These are phyloP conservation scores for Colletotrichum navitas DNA, from an alignment of 2,329 filamentous ascomycete species.

Conservation along the genomic window DNA sequence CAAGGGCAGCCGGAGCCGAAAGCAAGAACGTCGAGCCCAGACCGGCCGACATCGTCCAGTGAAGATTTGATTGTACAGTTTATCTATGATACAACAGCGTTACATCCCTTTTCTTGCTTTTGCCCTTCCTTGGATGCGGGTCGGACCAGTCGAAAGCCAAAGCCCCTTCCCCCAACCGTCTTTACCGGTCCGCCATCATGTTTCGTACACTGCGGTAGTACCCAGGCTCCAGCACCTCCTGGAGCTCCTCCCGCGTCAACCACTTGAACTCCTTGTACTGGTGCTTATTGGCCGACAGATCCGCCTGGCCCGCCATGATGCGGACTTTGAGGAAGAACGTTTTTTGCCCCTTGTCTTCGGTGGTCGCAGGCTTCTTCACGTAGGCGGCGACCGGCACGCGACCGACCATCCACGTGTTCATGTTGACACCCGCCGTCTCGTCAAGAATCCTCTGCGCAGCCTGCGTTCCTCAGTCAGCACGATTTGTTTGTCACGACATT, in stretches of 20 bases:
- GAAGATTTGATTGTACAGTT: slow-evolving; percentile 46
- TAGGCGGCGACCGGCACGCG: slow-evolving; percentile 89
- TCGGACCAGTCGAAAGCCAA: slow-evolving; percentile 2
- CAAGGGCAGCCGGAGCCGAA: background rate
- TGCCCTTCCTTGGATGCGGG: slow-evolving; percentile 36
- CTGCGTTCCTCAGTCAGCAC: slow-evolving; percentile 60
- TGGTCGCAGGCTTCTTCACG: slow-evolving; percentile 65
- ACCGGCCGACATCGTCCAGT: slow-evolving; percentile 18
- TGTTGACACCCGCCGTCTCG: slow-evolving; percentile 86
- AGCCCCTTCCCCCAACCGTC: background rate
- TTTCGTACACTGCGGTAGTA: slow-evolving; percentile 85
- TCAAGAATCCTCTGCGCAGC: slow-evolving; percentile 84
- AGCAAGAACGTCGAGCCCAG: background rate
- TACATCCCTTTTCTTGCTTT: slow-evolving; percentile 33
- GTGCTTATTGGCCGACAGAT: slow-evolving; percentile 78
- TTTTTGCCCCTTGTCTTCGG: slow-evolving; percentile 76
- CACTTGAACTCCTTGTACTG: slow-evolving; percentile 89
- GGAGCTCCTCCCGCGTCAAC: slow-evolving; percentile 90
- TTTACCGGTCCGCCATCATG: slow-evolving; percentile 84
- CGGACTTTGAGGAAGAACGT: slow-evolving; percentile 96
- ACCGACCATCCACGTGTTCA: slow-evolving; percentile 99
- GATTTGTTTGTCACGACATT: background rate
- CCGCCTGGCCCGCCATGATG: slow-evolving; percentile 96
- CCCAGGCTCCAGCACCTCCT: slow-evolving; percentile 70
- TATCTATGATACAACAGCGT: slow-evolving; percentile 55